Conservation (phyloP, 164 flowering plant genomes). For the Umbilicus rupestris region DNA sequence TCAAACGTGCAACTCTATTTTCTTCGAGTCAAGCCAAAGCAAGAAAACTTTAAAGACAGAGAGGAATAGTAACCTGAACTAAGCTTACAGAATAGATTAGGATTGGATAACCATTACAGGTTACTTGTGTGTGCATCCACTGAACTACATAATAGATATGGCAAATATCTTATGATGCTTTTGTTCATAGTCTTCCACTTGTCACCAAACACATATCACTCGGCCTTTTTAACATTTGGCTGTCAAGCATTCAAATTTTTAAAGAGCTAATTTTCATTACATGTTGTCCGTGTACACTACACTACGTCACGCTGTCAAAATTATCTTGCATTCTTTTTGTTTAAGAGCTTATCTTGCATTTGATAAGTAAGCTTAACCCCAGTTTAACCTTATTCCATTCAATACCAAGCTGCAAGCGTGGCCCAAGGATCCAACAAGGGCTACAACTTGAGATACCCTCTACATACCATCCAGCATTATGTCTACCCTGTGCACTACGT, state of each 20-base stretch:
- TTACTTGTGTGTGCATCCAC: background rate
- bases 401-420: background rate
- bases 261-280: no score
- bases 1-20: no score
- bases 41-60: no score
- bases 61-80: no score
- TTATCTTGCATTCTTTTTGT: no score
- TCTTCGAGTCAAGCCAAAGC: no score
- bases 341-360: background rate
- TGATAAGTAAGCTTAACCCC: background rate
- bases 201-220: no score
- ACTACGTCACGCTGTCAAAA: no score
- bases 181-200: background rate
- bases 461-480: background rate
- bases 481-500: background rate
- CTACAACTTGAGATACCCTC: no score
- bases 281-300: no score
- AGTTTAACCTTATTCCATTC: background rate
- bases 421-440: background rate
- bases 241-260: background rate
- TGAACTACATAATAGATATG: background rate
- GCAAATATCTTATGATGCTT: background rate
- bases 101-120: no score
- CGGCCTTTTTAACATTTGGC: background rate
- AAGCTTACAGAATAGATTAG: no score